These are phyloP conservation scores for Vigna hirtella DNA, from an alignment of 306 rosid species.

Conservation along the genomic window DNA sequence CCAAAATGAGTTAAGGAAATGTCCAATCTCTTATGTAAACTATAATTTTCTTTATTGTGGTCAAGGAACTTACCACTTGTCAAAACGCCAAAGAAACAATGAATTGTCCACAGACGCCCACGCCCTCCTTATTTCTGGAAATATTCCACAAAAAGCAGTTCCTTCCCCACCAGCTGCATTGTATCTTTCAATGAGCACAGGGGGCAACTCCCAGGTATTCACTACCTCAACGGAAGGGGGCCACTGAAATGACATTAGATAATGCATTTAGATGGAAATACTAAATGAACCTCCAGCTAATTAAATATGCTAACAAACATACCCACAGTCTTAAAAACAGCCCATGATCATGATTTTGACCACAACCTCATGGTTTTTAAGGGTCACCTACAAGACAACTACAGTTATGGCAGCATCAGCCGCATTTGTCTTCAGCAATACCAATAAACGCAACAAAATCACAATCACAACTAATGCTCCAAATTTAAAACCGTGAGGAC, in stretches of 20 bases:
- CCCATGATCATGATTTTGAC: not conserved
- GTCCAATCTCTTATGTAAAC: slow-evolving; percentile 20
- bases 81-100: slow-evolving; percentile 96
- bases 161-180: slow-evolving; percentile 98
- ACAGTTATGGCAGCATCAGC: not conserved
- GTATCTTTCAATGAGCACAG: slow-evolving; percentile 89
- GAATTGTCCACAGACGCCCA: slow-evolving; percentile 98
- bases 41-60: not conserved
- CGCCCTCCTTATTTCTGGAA: slow-evolving; percentile 92
- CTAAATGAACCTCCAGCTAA: not conserved
- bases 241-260: slow-evolving; percentile 73
- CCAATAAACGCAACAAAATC: not conserved
- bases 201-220: slow-evolving; percentile 90
- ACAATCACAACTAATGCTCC: not conserved
- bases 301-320: not conserved
- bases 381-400: not conserved
- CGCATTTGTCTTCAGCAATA: not conserved
- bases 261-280: slow-evolving; percentile 11
- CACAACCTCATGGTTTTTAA: not conserved
- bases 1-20: not conserved
- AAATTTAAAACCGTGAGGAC: not conserved
- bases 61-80: slow-evolving; percentile 77
- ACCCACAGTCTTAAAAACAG: not conserved
- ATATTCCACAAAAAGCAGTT: slow-evolving; percentile 94
- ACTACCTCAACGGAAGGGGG: slow-evolving; percentile 90